phyloP scores from a whole-genome alignment of 495 filamentous ascomycete genomes.

The Aspergillus affinis region DNA sequence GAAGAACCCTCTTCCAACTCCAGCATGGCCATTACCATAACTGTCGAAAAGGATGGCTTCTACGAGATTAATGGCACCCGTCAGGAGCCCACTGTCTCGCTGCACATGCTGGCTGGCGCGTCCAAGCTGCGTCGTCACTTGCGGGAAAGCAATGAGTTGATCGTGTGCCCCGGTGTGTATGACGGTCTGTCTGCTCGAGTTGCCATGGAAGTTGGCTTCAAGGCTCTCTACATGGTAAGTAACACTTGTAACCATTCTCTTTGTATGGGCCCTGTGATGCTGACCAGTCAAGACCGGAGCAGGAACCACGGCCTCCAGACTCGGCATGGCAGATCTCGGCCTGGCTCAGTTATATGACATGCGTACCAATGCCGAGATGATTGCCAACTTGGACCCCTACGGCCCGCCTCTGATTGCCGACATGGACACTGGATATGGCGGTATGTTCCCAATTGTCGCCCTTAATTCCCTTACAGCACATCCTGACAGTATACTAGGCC shows the following conservation, averaged over 20 bases:
- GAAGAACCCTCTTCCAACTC: constrained; percentile 10
- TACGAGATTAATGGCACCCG: constrained; percentile 37
- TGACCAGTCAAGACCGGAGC: constrained; percentile 57
- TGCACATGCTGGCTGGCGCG: constrained; percentile 40
- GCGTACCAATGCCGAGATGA: constrained; percentile 63
- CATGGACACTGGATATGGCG: constrained; percentile 66
- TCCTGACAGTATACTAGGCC: constrained; percentile 33
- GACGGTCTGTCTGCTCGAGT: constrained; percentile 68
- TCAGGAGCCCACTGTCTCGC: constrained; percentile 31
- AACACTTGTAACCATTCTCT: not conserved
- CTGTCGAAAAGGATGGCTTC: constrained; percentile 39
- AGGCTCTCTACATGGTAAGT: constrained; percentile 66
- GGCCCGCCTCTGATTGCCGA: constrained; percentile 67
- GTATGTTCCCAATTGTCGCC: constrained; percentile 21
- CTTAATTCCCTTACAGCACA: not conserved
- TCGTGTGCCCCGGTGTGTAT: constrained; percentile 66
- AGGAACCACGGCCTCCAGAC: constrained; percentile 60
- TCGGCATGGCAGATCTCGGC: constrained; percentile 68
- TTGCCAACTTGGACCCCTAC: constrained; percentile 58
- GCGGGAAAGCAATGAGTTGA: constrained; percentile 36
- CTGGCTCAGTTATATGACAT: constrained; percentile 65
- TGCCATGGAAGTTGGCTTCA: constrained; percentile 58
- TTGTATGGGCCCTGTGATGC: not conserved
- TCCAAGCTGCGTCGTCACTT: constrained; percentile 50
- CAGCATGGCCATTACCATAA: constrained; percentile 37